phyloP scores from a whole-genome alignment of 345 rosid species.

The Bruguiera parviflora region DNA sequence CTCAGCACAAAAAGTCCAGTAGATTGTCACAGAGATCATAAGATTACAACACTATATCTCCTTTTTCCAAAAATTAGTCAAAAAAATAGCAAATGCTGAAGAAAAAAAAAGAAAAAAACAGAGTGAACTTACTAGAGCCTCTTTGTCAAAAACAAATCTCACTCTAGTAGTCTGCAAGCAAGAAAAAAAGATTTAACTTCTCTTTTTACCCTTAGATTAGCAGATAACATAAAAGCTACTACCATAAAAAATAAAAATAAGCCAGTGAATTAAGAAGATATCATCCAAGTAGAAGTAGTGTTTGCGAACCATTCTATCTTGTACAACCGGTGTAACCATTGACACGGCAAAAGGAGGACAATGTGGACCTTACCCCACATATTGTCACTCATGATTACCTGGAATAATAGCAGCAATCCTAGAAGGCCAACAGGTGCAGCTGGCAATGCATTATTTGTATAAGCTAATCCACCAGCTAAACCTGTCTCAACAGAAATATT shows the following conservation, averaged over 20 bases:
- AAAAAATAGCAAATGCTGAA: background rate
- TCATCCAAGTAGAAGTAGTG: background rate
- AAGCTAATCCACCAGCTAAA: constrained; percentile 57
- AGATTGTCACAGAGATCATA: background rate
- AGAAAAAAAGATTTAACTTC: constrained; percentile 8
- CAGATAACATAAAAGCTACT: background rate
- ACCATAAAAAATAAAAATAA: background rate
- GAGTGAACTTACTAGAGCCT: constrained; percentile 56
- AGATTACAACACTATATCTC: background rate
- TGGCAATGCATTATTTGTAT: constrained; percentile 54
- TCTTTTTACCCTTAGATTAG: background rate
- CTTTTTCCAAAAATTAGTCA: background rate
- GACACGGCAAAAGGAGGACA: too few species aligned
- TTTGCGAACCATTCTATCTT: too few species aligned
- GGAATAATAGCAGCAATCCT: constrained; percentile 65
- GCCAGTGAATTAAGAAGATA: background rate
- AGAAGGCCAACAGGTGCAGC: constrained; percentile 69
- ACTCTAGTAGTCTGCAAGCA: constrained; percentile 63
- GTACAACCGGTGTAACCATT: too few species aligned
- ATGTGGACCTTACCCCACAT: too few species aligned
- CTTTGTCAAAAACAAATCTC: constrained; percentile 62
- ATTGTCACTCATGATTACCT: constrained; percentile 32
- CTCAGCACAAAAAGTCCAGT: too few species aligned
- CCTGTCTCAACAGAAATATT: constrained; percentile 40
- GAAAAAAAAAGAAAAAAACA: background rate